phyloP scores from a whole-genome alignment of 2,329 filamentous ascomycete genomes.

The Aspergillus glaucus region DNA sequence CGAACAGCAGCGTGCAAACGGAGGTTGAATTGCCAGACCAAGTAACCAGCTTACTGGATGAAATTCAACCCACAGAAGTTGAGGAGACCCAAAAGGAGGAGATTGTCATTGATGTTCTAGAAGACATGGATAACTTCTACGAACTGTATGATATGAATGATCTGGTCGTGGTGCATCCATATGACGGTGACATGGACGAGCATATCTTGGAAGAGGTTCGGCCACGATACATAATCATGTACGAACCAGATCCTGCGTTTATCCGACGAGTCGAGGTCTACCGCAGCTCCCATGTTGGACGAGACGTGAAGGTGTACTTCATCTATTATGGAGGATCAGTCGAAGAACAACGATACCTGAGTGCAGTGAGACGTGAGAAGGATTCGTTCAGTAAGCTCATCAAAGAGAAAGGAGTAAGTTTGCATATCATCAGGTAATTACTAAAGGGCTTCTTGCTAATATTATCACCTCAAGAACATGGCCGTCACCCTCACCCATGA shows the following conservation, averaged over 20 bases:
- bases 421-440: background rate
- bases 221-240: conserved; percentile 96
- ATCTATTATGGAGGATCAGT: conserved; percentile 93
- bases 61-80: conserved; percentile 72
- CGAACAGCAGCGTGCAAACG: conserved; percentile 68
- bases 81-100: conserved; percentile 64
- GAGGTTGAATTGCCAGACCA: conserved; percentile 73
- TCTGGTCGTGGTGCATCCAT: conserved; percentile 82
- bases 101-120: conserved; percentile 70
- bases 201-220: conserved; percentile 91
- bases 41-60: conserved; percentile 73
- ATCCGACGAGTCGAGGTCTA: conserved; percentile 94
- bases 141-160: conserved; percentile 88
- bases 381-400: conserved; percentile 93
- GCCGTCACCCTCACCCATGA: conserved; percentile 76
- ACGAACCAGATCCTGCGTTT: conserved; percentile 90
- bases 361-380: conserved; percentile 86
- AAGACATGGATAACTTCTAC: conserved; percentile 89
- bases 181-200: conserved; percentile 92
- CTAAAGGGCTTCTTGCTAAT: background rate
- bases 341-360: conserved; percentile 89
- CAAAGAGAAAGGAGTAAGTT: conserved; percentile 68
- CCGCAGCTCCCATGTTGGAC: conserved; percentile 82
- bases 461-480: conserved; percentile 56
- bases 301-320: conserved; percentile 89